Conservation (phyloP, 345 rosid species). For the Diplotaxis tenuifolia region DNA sequence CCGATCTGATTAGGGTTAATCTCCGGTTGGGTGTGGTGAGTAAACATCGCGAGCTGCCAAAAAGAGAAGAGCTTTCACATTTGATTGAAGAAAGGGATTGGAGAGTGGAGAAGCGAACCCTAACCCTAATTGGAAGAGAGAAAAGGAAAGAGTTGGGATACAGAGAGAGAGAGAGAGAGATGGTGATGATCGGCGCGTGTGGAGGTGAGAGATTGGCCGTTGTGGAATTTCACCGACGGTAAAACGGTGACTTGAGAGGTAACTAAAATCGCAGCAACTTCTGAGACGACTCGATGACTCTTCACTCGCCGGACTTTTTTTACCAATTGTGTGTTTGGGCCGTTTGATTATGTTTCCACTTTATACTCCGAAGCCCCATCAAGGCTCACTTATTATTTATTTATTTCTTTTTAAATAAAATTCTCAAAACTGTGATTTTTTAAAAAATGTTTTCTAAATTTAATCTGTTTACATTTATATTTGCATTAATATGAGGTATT, state of each 20-base stretch:
- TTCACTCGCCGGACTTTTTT: conserved; percentile 6
- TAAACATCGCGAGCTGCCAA: conserved; percentile 53
- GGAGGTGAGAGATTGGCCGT: conserved; percentile 21
- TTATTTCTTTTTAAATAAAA: too few relatives aligned
- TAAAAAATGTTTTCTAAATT: neutral
- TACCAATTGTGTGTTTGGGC: neutral
- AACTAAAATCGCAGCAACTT: conserved; percentile 8
- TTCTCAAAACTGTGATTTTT: neutral
- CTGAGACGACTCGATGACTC: conserved; percentile 18
- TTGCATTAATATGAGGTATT: neutral
- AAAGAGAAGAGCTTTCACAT: conserved; percentile 18
- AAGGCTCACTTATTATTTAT: neutral
- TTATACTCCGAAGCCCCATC: neutral
- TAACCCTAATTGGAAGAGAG: conserved; percentile 15
- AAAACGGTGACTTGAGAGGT: conserved; percentile 6
- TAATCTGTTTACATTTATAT: neutral
- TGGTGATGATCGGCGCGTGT: conserved; percentile 20
- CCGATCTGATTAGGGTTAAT: conserved; percentile 49
- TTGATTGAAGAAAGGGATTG: neutral
- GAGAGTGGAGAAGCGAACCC: neutral
- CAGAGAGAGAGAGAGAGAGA: conserved; percentile 14
- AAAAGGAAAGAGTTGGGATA: neutral
- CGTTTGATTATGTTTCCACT: neutral
- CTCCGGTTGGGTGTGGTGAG: conserved; percentile 55
- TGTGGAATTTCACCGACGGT: conserved; percentile 17